Evolutionary conservation across 768 basidiomycete genomes (phyloP).

Genomic region (Suillus alpinus): DNA sequence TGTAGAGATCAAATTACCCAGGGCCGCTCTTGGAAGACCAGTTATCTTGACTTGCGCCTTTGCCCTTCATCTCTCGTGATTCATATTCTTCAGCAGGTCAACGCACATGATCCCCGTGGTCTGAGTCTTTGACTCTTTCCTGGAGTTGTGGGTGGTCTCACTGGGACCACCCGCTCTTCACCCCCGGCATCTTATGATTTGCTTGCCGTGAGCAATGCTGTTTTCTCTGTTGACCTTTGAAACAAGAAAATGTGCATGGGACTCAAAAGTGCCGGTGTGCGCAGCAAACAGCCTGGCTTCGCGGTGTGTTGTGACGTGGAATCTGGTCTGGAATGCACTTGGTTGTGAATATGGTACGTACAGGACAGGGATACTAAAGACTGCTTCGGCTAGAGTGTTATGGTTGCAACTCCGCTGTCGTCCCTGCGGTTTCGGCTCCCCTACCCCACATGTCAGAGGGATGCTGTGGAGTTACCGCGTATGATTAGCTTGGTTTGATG

Average conservation of each 20-base stretch:
- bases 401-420: constrained; percentile 11
- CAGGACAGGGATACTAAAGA: constrained; percentile 30
- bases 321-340: constrained; percentile 15
- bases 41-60: constrained; percentile 5
- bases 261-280: constrained; percentile 50
- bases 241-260: constrained; percentile 30
- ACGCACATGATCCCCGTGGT: constrained; percentile 40
- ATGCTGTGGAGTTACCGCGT: constrained; percentile 23
- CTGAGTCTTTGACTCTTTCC: constrained; percentile 44
- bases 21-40: constrained; percentile 24
- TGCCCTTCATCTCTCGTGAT: constrained; percentile 17
- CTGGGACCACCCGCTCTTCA: constrained; percentile 24
- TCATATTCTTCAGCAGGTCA: constrained; percentile 27
- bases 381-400: constrained; percentile 10
- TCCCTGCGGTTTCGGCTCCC: constrained; percentile 18
- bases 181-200: constrained; percentile 55
- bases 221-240: constrained; percentile 19
- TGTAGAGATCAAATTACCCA: constrained; percentile 25
- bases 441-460: constrained; percentile 16
- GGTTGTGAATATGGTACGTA: constrained; percentile 31
- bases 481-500: constrained; percentile 35
- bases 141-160: constrained; percentile 18
- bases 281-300: constrained; percentile 55
- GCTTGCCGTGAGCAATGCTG: constrained; percentile 50
- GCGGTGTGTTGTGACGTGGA: constrained; percentile 29